Evolutionary conservation across 2,329 filamentous ascomycete species (phyloP).

Genomic region (Exophiala dermatitidis): DNA sequence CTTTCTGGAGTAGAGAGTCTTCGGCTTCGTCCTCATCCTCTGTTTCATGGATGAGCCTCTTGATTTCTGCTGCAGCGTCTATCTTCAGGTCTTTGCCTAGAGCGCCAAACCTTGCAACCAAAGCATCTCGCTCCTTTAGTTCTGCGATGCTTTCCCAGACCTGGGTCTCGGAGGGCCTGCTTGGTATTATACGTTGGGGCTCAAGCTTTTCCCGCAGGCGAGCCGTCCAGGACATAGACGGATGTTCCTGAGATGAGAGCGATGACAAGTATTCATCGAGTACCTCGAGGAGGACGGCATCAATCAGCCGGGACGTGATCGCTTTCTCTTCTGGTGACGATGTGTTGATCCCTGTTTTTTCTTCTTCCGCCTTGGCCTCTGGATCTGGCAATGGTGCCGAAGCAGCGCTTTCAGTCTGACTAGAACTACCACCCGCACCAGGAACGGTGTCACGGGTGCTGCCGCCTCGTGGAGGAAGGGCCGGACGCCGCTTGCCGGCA

Average conservation of each 20-base stretch:
- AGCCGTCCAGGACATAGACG: conserved; percentile 38
- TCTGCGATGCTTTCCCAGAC: conserved; percentile 45
- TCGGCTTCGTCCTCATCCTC: conserved; percentile 9
- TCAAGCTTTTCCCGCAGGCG: conserved; percentile 53
- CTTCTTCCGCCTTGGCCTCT: conserved; percentile 49
- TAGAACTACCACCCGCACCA: conserved; percentile 8
- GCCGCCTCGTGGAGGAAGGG: conserved; percentile 51
- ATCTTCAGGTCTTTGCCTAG: conserved; percentile 14
- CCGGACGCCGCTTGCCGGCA: conserved; percentile 51
- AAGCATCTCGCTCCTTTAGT: conserved; percentile 47
- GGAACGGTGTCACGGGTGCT: conserved; percentile 24
- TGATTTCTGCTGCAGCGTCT: conserved; percentile 13
- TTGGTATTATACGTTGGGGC: conserved; percentile 46
- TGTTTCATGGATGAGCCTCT: conserved; percentile 6
- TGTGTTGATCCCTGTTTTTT: conserved; percentile 38
- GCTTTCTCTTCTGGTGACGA: conserved; percentile 44
- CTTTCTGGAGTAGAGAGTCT: conserved; percentile 8
- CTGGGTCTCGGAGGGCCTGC: conserved; percentile 44
- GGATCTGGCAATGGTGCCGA: conserved; percentile 45
- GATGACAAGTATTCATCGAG: conserved; percentile 50
- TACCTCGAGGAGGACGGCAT: conserved; percentile 56
- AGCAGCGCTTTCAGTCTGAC: conserved; percentile 29
- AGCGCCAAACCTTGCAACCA: conserved; percentile 47
- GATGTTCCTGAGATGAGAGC: conserved; percentile 10
- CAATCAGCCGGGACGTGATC: conserved; percentile 50